A percentile compares a stretch with the other conserved stretches of the same genome.
Conservation (phyloP, 164 flowering plant species). For the Berberis thunbergii region DNA sequence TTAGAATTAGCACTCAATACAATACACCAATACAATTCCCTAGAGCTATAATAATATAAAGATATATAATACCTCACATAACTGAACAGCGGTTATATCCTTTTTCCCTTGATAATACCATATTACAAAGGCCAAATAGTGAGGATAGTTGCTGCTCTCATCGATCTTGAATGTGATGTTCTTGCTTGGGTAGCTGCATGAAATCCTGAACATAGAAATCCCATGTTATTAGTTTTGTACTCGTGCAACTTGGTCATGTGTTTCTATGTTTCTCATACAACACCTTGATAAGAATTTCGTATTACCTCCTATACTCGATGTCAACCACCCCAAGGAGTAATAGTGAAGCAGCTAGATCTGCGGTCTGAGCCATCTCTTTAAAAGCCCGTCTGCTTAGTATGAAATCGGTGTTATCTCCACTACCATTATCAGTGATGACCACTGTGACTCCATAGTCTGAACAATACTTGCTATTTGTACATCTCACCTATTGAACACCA, state of each 20-base stretch:
- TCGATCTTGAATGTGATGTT: slow-evolving; percentile 68
- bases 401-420: no score
- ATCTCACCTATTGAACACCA: slow-evolving; percentile 45
- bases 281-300: no score
- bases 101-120: slow-evolving; percentile 70
- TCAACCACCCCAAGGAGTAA: no score
- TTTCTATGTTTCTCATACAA: no score
- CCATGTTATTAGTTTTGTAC: neutral
- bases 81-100: slow-evolving; percentile 76
- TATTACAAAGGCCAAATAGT: slow-evolving; percentile 64
- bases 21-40: no score
- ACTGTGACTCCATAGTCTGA: slow-evolving; percentile 69
- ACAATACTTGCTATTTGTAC: slow-evolving; percentile 56
- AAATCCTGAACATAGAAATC: slow-evolving; percentile 34
- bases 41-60: no score
- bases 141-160: slow-evolving; percentile 61
- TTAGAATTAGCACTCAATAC: no score
- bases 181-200: slow-evolving; percentile 72
- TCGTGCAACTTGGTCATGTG: no score
- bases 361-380: no score
- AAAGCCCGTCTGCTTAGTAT: no score
- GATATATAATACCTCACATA: slow-evolving; percentile 55
- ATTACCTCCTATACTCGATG: no score
- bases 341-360: no score
- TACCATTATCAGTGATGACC: slow-evolving; percentile 47